Conservation (phyloP, 371 early-diverging fungal species). For the Saksenaea oblongispora region DNA sequence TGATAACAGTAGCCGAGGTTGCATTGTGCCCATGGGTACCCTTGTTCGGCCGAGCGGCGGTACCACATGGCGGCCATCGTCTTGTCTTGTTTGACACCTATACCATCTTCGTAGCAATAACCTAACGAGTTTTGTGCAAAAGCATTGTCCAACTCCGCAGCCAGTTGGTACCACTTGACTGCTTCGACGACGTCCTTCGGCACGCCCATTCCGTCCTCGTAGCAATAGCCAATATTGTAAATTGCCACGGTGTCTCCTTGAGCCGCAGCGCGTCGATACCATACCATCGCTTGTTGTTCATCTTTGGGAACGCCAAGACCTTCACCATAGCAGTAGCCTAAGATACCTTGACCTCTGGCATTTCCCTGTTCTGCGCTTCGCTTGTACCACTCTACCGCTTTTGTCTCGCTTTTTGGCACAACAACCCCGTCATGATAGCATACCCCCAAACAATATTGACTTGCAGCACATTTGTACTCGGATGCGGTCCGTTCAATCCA, state of each 20-base stretch:
- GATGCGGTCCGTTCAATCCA: slow-evolving; percentile 63
- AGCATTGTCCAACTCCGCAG: slow-evolving; percentile 77
- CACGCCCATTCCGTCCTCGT: slow-evolving; percentile 82
- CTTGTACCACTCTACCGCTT: slow-evolving; percentile 64
- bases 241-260: slow-evolving; percentile 72
- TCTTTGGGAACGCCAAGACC: slow-evolving; percentile 78
- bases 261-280: slow-evolving; percentile 67
- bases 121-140: slow-evolving; percentile 82
- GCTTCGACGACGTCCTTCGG: slow-evolving; percentile 66
- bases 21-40: slow-evolving; percentile 64
- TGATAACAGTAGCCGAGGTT: slow-evolving; percentile 85
- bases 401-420: slow-evolving; percentile 41
- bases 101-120: slow-evolving; percentile 79
- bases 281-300: slow-evolving; percentile 65
- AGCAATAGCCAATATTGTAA: slow-evolving; percentile 83
- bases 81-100: slow-evolving; percentile 59
- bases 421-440: slow-evolving; percentile 73
- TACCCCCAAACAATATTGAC: slow-evolving; percentile 60
- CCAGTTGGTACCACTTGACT: slow-evolving; percentile 68
- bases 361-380: slow-evolving; percentile 60
- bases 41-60: slow-evolving; percentile 65
- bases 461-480: slow-evolving; percentile 32
- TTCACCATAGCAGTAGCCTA: slow-evolving; percentile 78
- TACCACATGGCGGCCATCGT: slow-evolving; percentile 60
- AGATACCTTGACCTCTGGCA: slow-evolving; percentile 67